Conservation (phyloP, 1,284 basidiomycete species). For the Coriolopsis trogii region DNA sequence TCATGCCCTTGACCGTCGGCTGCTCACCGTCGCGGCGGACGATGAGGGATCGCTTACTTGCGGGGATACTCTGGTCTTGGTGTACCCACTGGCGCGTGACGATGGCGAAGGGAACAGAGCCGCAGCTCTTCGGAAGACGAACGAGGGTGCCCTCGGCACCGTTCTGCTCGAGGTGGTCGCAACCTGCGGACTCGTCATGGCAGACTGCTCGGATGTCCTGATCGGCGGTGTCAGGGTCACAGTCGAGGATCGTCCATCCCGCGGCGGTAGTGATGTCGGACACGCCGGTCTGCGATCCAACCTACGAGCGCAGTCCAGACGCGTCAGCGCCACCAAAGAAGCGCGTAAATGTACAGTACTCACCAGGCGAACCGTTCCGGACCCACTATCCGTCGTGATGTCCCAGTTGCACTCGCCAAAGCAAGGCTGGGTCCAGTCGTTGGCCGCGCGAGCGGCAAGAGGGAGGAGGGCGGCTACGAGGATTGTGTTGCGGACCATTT, state of each 20-base stretch:
- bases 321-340: not conserved
- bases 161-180: slow-evolving; percentile 47
- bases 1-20: slow-evolving; percentile 44
- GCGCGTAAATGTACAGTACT: slow-evolving; percentile 1
- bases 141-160: slow-evolving; percentile 54
- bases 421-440: slow-evolving; percentile 27
- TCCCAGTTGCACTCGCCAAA: slow-evolving; percentile 27
- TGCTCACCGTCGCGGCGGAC: slow-evolving; percentile 37
- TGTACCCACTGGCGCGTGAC: slow-evolving; percentile 46
- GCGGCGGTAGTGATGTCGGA: slow-evolving; percentile 56
- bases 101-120: slow-evolving; percentile 50
- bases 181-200: slow-evolving; percentile 37
- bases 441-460: slow-evolving; percentile 22
- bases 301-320: not conserved
- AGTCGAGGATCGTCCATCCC: slow-evolving; percentile 55
- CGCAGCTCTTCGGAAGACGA: slow-evolving; percentile 55
- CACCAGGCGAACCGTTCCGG: slow-evolving; percentile 24
- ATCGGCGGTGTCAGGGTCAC: slow-evolving; percentile 39
- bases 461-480: slow-evolving; percentile 22
- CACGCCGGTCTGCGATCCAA: slow-evolving; percentile 44
- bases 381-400: slow-evolving; percentile 14
- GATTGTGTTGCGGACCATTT: slow-evolving; percentile 21
- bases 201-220: slow-evolving; percentile 57
- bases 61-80: slow-evolving; percentile 45
- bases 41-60: slow-evolving; percentile 32